Evolutionary conservation across 148 eudicot species (phyloP).

Genomic region (Bassia scoparia): DNA sequence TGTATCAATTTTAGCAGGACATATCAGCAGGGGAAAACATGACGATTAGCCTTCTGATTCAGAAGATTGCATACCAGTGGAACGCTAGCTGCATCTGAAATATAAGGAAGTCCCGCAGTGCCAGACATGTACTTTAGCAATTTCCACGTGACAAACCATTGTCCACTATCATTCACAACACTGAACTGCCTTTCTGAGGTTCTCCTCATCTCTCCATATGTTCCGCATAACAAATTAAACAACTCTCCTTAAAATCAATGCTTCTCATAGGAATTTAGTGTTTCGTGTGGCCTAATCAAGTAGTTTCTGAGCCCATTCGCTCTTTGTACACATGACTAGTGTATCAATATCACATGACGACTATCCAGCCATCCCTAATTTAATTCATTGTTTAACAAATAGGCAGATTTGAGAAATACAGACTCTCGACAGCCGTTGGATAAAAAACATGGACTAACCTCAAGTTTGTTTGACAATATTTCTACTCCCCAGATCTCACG

Average conservation of each 20-base stretch:
- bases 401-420: background rate
- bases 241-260: conserved; percentile 1
- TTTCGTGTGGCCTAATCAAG: too few species aligned
- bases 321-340: background rate
- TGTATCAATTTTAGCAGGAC: too few species aligned
- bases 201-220: conserved; percentile 70
- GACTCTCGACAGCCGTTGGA: background rate
- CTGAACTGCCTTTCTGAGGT: conserved; percentile 76
- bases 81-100: conserved; percentile 93
- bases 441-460: conserved; percentile 45
- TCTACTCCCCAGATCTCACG: conserved; percentile 95
- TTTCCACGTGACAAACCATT: conserved; percentile 79
- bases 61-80: conserved; percentile 65
- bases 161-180: conserved; percentile 97
- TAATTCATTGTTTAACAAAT: background rate
- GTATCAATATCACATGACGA: too few species aligned
- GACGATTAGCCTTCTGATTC: background rate
- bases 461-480: conserved; percentile 85
- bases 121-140: conserved; percentile 70
- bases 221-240: conserved; percentile 48
- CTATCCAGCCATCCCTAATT: too few species aligned
- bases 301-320: background rate
- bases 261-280: too few species aligned
- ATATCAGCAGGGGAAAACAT: too few species aligned
- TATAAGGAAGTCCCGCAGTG: conserved; percentile 51